Conservation (phyloP, 257 asterid species). For the Penstemon davidsonii region DNA sequence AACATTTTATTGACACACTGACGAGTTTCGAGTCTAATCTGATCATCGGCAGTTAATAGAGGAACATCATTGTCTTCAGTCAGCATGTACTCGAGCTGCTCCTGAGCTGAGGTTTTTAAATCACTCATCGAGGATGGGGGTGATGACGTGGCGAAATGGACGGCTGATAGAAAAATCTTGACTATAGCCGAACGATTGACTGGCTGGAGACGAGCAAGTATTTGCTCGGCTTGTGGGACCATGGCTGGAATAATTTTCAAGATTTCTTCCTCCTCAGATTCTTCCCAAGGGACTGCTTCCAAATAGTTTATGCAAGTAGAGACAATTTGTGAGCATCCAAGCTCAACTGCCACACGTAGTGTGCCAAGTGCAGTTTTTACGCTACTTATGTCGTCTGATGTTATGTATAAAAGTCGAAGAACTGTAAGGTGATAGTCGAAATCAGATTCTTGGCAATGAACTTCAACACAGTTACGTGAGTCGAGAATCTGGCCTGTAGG, state of each 20-base stretch:
- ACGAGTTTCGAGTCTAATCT: slow-evolving; percentile 52
- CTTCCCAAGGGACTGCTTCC: slow-evolving; percentile 98
- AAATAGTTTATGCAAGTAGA: slow-evolving; percentile 65
- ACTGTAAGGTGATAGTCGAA: slow-evolving; percentile 61
- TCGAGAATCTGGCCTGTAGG: slow-evolving; percentile 88
- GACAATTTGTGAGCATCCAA: slow-evolving; percentile 71
- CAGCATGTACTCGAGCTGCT: slow-evolving; percentile 85
- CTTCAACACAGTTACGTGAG: slow-evolving; percentile 86
- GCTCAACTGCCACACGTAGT: slow-evolving; percentile 59
- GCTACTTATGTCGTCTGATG: slow-evolving; percentile 49
- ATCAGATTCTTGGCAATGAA: slow-evolving; percentile 63
- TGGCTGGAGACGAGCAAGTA: slow-evolving; percentile 84
- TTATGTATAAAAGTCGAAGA: slow-evolving; percentile 64
- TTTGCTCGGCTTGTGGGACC: slow-evolving; percentile 60
- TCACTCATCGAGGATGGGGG: slow-evolving; percentile 52
- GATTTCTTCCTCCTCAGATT: slow-evolving; percentile 90
- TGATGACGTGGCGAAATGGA: slow-evolving; percentile 73
- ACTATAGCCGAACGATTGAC: slow-evolving; percentile 48
- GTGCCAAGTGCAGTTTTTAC: slow-evolving; percentile 76
- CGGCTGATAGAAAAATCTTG: slow-evolving; percentile 60
- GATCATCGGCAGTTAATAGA: slow-evolving; percentile 53
- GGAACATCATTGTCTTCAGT: slow-evolving; percentile 94
- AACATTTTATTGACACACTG: slow-evolving; percentile 43
- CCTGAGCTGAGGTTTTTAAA: slow-evolving; percentile 78
- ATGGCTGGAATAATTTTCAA: slow-evolving; percentile 61